A percentile compares a stretch with the other conserved stretches of the same genome.
Evolutionary conservation across 2,329 filamentous ascomycete species (phyloP).

Genomic region (Penicillium sp.): DNA sequence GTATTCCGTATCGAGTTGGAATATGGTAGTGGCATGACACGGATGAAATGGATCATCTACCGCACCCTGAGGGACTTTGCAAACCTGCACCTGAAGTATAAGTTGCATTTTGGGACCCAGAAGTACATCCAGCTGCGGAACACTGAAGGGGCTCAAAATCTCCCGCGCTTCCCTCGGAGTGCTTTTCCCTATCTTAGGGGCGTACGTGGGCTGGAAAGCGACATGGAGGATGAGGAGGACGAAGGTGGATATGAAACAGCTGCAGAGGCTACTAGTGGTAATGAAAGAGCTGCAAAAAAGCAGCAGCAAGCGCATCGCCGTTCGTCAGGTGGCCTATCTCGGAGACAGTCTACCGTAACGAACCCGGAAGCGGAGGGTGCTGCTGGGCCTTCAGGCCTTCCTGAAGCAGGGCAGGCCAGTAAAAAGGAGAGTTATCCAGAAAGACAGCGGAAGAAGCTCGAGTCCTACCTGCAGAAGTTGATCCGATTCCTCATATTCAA

Average conservation of each 20-base stretch:
- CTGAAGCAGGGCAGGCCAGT: slow-evolving; percentile 35
- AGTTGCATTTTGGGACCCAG: slow-evolving; percentile 72
- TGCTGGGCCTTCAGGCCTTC: slow-evolving; percentile 26
- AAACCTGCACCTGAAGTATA: slow-evolving; percentile 89
- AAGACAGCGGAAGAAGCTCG: slow-evolving; percentile 72
- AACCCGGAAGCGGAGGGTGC: slow-evolving; percentile 34
- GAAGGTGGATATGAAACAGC: slow-evolving; percentile 42
- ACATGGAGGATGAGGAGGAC: slow-evolving; percentile 62
- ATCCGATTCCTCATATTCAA: slow-evolving; percentile 95
- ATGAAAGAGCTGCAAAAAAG: slow-evolving; percentile 50
- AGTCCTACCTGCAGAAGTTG: slow-evolving; percentile 85
- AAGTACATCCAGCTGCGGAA: slow-evolving; percentile 64
- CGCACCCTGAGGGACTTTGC: slow-evolving; percentile 81
- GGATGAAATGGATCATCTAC: slow-evolving; percentile 93
- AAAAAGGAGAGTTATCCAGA: slow-evolving; percentile 63
- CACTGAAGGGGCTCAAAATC: slow-evolving; percentile 62
- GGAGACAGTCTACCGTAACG: slow-evolving; percentile 50
- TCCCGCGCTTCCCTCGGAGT: slow-evolving; percentile 84
- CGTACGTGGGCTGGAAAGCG: slow-evolving; percentile 68
- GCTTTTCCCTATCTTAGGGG: slow-evolving; percentile 83
- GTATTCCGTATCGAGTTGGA: slow-evolving; percentile 87
- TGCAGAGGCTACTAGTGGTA: slow-evolving; percentile 61
- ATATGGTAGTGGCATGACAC: slow-evolving; percentile 86
- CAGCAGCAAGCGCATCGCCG: slow-evolving; percentile 27
- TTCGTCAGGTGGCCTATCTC: slow-evolving; percentile 49